Base-by-base conservation (phyloP, 169 alveolate genomes). In the Cryptosporidium canis region DNA sequence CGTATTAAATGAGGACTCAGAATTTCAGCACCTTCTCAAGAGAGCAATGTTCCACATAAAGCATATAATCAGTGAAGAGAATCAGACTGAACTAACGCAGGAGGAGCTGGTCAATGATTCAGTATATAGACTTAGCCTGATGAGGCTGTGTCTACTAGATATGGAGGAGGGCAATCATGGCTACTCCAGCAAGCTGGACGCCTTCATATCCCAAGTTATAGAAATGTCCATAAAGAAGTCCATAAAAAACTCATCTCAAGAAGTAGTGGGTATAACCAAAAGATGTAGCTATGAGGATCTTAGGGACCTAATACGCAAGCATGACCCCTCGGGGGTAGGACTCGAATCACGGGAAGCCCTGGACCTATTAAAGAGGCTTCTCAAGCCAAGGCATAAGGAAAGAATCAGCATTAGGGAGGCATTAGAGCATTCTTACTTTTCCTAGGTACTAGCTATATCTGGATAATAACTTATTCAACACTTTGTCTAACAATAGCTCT, bases 401-500 rank as follows among this genome's bases (percentile, higher is more conserved):
- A 77, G 87, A 77, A 77, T 77, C 9, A 77, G 56, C 11, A 41
- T 61, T 58, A 56, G 61, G 61, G 64, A 61, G 24, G 87, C 41
- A 53, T 7, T 77, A 43, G n/a, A 56, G 41, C 87, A 77, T 77
- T 65, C 87, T 56, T 77, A 77, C 71, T 77, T 77, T 61, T 61
- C 35, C 63, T 31, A 24, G 33, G 51, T 11, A 29, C 14, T 39
- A 31, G 12, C 7, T 31, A 5, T 39, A 66, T 3, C 16, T 31
- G 44, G 55, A 14, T 29, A 24, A n/a, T 35, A 66, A n/a, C 24
- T 41, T 43, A 66, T 61, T 77, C 87, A 43, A 77, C 87, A 27
- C 87, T 77, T 44, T 55, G 87, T 83, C 96, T 82, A 16, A 97
- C 96, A 8, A 95, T 90, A 41, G 92, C 93, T 85, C 96, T 93